phyloP scores from a whole-genome alignment of 306 rosid species.

The Prunus mume region DNA sequence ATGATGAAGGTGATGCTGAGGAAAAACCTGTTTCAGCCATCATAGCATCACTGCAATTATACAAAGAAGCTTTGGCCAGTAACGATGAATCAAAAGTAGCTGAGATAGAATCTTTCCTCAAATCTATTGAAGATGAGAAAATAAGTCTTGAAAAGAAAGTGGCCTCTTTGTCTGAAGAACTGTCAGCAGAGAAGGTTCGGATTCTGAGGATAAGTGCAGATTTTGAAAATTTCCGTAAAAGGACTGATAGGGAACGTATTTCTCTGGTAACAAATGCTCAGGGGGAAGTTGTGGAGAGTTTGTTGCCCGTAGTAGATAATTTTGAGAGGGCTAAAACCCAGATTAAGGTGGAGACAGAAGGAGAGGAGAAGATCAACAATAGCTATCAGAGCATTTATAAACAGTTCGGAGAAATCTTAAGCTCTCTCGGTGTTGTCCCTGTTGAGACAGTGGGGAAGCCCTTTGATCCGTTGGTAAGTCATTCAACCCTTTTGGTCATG shows the following conservation, averaged over 20 bases:
- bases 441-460: slow-evolving; percentile 82
- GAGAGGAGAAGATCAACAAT: slow-evolving; percentile 81
- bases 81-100: slow-evolving; percentile 60
- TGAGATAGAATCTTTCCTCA: slow-evolving; percentile 65
- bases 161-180: slow-evolving; percentile 57
- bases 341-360: slow-evolving; percentile 88
- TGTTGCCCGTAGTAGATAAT: slow-evolving; percentile 79
- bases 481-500: slow-evolving; percentile 10
- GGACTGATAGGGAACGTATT: slow-evolving; percentile 88
- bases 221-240: slow-evolving; percentile 92
- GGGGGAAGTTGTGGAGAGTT: slow-evolving; percentile 87
- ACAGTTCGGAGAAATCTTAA: slow-evolving; percentile 76
- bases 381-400: slow-evolving; percentile 93
- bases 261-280: slow-evolving; percentile 83
- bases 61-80: slow-evolving; percentile 71
- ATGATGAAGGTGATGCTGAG: slow-evolving; percentile 39
- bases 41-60: slow-evolving; percentile 48
- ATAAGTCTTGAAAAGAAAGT: slow-evolving; percentile 48
- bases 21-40: slow-evolving; percentile 55
- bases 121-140: slow-evolving; percentile 74
- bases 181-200: slow-evolving; percentile 60
- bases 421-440: slow-evolving; percentile 71
- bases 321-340: slow-evolving; percentile 93
- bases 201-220: slow-evolving; percentile 89
- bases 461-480: slow-evolving; percentile 93